Base-by-base conservation (phyloP, 2,329 filamentous ascomycete genomes). In the Calonectria pseudoturangicola region DNA sequence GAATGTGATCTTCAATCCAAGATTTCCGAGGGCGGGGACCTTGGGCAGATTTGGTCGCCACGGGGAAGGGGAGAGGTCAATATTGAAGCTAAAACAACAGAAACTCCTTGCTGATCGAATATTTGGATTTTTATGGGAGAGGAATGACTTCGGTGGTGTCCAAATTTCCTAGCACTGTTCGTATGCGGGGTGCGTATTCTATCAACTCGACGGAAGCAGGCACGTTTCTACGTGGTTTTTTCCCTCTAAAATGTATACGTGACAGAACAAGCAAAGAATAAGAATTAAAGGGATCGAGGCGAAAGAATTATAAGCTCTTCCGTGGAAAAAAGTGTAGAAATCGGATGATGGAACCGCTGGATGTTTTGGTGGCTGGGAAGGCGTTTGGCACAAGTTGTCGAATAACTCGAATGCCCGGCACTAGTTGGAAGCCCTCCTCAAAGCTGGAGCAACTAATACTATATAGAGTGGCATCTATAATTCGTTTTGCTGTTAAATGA, bases 121-220 rank as follows among this genome's bases (percentile, higher is more conserved):
- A 4, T 13, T 28, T 21, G 33, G n/a, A 1, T 15, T 12, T 60
- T n/a, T 2, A 50, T 3, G 8, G 2, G 1, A 15, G 21, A 21
- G 2, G 76, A 70, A 47, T 81, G 74, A n/a, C 56, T 39, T 8
- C 21, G 30, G 6, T 81, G 36, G 1, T 80, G 66, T 48, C 27
- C 4, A 76, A 78, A 18, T 70, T 65, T 4, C 63, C 71, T 28
- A 81, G 50, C 0, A 76, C 78, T 1, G 50, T 45, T 33, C 82
- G 50, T 13, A 73, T 48, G 12, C 66, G 28, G 21, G 78, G 80
- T 4, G 78, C 79, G 50, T 81, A 87, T 73, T 86, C 84, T 43
- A 85, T 84, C 45, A 84, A 78, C 30, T 85, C 82, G 83, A 82
- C 86, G 30, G 83, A 81, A 7, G 84, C 75, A 0, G 82, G 76